These are phyloP conservation scores for Echites panduratus DNA, from an alignment of 257 asterid genomes.

Conservation along the genomic window DNA sequence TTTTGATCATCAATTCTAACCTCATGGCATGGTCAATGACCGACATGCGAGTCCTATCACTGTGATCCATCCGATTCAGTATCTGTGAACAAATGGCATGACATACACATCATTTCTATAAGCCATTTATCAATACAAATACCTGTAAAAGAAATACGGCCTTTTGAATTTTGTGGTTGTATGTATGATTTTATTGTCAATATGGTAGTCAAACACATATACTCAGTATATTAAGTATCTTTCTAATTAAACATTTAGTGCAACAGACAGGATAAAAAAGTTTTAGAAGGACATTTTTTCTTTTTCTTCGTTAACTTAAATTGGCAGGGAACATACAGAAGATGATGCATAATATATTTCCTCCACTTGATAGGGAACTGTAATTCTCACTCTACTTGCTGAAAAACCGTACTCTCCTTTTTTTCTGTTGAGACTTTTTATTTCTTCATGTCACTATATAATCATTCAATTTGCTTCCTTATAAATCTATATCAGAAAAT, in stretches of 20 bases:
- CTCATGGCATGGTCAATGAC: constrained; percentile 24
- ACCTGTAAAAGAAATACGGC: neutral
- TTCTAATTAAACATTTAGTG: neutral
- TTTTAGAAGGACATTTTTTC: neutral
- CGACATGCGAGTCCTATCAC: constrained; percentile 16
- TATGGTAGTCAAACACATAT: neutral
- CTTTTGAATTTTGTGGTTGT: neutral
- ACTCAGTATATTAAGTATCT: no score
- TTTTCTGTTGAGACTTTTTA: neutral
- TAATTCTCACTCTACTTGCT: neutral
- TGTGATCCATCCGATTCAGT: constrained; percentile 30
- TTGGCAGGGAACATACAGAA: neutral
- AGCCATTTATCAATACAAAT: neutral
- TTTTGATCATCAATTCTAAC: constrained; percentile 26
- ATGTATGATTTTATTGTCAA: neutral
- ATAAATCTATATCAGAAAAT: neutral
- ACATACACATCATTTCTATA: neutral
- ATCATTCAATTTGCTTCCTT: neutral
- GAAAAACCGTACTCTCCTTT: neutral
- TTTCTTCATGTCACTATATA: neutral
- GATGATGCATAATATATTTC: neutral
- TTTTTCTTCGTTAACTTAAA: neutral
- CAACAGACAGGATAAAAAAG: neutral
- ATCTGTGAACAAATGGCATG: constrained; percentile 17
- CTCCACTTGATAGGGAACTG: neutral